These are phyloP conservation scores for Saccharomycopsis fibuligera DNA, from an alignment of 805 yeast genomes.

Conservation along the genomic window DNA sequence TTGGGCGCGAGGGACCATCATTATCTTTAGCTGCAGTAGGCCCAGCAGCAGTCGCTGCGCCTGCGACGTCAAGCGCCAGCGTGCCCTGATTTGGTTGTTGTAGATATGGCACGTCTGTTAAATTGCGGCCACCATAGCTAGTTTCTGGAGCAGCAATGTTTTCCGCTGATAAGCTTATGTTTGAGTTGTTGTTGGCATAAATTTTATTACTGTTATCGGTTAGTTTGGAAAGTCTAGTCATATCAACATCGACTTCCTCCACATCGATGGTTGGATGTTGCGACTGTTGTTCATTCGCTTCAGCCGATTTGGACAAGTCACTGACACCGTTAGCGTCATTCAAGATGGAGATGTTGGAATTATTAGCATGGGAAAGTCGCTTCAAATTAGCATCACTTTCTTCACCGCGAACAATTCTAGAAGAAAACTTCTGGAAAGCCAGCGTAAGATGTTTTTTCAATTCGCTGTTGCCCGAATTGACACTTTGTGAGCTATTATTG, in stretches of 20 bases:
- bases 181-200: background rate
- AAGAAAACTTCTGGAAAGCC: conserved; percentile 18
- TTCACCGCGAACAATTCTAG: conserved; percentile 20
- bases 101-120: too few species aligned
- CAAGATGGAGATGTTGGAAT: conserved; percentile 6
- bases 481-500: conserved; percentile 12
- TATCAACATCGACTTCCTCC: background rate
- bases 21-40: background rate
- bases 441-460: conserved; percentile 14
- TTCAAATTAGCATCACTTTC: conserved; percentile 11
- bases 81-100: too few species aligned
- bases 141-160: background rate
- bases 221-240: background rate
- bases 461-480: conserved; percentile 11
- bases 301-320: conserved; percentile 4
- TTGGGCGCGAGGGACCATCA: too few species aligned
- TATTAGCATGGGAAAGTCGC: conserved; percentile 3
- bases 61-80: background rate
- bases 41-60: background rate
- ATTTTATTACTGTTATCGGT: too few species aligned
- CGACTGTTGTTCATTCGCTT: background rate
- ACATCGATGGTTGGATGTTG: conserved; percentile 3
- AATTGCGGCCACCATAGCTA: too few species aligned
- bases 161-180: background rate
- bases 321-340: conserved; percentile 15